phyloP scores from a whole-genome alignment of 768 basidiomycete genomes.

The Phaffia tasmanica region DNA sequence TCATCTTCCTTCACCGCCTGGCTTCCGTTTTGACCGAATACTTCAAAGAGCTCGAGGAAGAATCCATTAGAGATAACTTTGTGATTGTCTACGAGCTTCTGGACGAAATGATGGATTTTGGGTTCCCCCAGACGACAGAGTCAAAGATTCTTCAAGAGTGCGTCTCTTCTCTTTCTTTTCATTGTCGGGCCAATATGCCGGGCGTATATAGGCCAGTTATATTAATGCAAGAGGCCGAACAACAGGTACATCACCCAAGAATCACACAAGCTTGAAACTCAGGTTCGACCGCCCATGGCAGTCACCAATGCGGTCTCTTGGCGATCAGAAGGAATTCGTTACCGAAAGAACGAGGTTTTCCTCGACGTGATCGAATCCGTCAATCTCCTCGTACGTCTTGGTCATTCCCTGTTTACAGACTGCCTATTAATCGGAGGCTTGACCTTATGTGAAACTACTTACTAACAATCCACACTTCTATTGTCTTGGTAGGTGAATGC shows the following conservation, averaged over 20 bases:
- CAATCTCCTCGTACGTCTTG: conserved; percentile 66
- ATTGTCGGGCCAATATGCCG: not conserved
- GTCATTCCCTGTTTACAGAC: not conserved
- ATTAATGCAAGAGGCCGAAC: too few relatives aligned
- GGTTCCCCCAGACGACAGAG: conserved; percentile 96
- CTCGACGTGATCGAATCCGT: conserved; percentile 96
- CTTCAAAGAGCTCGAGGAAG: conserved; percentile 99
- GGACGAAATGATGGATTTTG: conserved; percentile 99
- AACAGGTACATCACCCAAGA: conserved; percentile 7
- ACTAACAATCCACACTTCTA: conserved; percentile 5
- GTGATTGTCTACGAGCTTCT: conserved; percentile 98
- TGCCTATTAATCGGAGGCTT: conserved; percentile 1
- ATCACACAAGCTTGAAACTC: conserved; percentile 15
- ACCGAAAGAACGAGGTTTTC: conserved; percentile 98
- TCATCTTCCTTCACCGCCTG: conserved; percentile 89
- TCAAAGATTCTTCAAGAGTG: conserved; percentile 97
- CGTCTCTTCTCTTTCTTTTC: conserved; percentile 32
- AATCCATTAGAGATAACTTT: conserved; percentile 97
- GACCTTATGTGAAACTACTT: not conserved
- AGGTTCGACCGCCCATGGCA: conserved; percentile 78
- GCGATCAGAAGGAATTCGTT: conserved; percentile 93
- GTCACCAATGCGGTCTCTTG: conserved; percentile 98
- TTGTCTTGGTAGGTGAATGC: conserved; percentile 57
- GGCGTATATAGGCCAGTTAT: too few relatives aligned
- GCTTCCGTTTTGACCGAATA: conserved; percentile 73